phyloP scores from a whole-genome alignment of 2,329 filamentous ascomycete species.

The Calonectria henricotiae region DNA sequence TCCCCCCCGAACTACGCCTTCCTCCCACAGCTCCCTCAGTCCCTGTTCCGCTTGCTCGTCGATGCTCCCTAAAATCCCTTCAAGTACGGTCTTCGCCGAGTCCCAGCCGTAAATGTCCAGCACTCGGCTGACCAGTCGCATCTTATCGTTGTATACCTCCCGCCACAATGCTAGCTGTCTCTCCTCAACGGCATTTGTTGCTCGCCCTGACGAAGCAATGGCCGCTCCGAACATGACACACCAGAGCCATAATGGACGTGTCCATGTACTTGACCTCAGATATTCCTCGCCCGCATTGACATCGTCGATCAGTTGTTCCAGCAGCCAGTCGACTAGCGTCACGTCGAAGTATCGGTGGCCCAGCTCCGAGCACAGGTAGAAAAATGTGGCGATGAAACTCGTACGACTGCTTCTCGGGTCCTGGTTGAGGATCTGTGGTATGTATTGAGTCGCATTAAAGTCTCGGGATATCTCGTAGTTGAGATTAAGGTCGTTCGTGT shows the following conservation, averaged over 20 bases:
- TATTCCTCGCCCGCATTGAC: slow-evolving; percentile 61
- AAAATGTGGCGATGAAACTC: slow-evolving; percentile 65
- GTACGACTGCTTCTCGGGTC: slow-evolving; percentile 61
- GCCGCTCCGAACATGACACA: slow-evolving; percentile 65
- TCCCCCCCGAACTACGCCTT: slow-evolving; percentile 53
- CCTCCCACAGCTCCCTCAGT: slow-evolving; percentile 61
- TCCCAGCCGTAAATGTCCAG: slow-evolving; percentile 61
- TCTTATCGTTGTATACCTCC: slow-evolving; percentile 61
- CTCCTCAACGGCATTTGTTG: slow-evolving; percentile 57
- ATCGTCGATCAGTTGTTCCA: slow-evolving; percentile 65
- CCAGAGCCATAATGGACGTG: slow-evolving; percentile 64
- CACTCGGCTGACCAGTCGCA: slow-evolving; percentile 59
- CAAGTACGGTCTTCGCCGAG: slow-evolving; percentile 57
- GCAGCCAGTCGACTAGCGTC: slow-evolving; percentile 64
- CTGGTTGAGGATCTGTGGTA: slow-evolving; percentile 56
- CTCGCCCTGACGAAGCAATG: slow-evolving; percentile 59
- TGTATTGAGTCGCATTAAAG: slow-evolving; percentile 55
- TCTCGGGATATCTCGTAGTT: slow-evolving; percentile 59
- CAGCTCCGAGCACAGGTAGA: slow-evolving; percentile 65
- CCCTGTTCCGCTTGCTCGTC: slow-evolving; percentile 61
- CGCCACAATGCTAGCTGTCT: slow-evolving; percentile 60
- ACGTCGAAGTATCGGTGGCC: slow-evolving; percentile 62
- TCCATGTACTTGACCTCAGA: slow-evolving; percentile 62
- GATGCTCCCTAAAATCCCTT: slow-evolving; percentile 61
- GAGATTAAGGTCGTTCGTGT: slow-evolving; percentile 57